Base-by-base conservation (phyloP, 106 monocot species). In the Phalaenopsis aphrodite region DNA sequence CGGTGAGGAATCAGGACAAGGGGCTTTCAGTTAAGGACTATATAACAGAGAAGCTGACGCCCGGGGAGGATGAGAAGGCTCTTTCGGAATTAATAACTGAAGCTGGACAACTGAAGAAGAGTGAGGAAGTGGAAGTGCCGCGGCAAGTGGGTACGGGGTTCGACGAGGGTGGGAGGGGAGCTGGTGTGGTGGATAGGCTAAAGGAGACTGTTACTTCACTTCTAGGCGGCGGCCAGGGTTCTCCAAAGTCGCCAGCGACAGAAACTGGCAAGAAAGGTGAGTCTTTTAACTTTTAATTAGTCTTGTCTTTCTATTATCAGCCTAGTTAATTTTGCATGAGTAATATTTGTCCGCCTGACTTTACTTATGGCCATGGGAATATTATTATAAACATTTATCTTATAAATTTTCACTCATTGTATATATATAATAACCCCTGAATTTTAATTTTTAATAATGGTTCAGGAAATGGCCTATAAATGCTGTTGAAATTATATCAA, bases 61-160 rank as follows among this genome's bases (percentile, higher is more conserved):
- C 91, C 3, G 90, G 88, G 7, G 88, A 86, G 65, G 90, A 84
- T 52, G 87, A 90, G 38, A 83, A 56, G 75, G 90, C 87, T 8
- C 69, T 90, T 69, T 46, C 81, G 23, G 87, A 88, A 77, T 85
- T 86, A 8, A 86, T 92, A 80, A 83, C 89, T 41, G 92, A 79
- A 37, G 65, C 79, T 12, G 65, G 88, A 14, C 80, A 80, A 9
- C 66, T 15, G 76, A 80, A 78, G 76, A 78, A 81, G 82, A 77
- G 82, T 36, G 72, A 56, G 41, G 72, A 8, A 47, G 42, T 42
- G 68, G 76, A 39, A 66, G 2, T 5, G 15, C 48, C 21, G 66
- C 64, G 55, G 46, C 42, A 41, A 41, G 6, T 4, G 64, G 74
- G 8, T 41, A 75, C 24, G 19, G 78, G 77, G 5, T n/a, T 18